A percentile compares a stretch with the other conserved stretches of the same genome.
Evolutionary conservation across 768 basidiomycete species (phyloP).

Genomic region (Collybiopsis luxurians): DNA sequence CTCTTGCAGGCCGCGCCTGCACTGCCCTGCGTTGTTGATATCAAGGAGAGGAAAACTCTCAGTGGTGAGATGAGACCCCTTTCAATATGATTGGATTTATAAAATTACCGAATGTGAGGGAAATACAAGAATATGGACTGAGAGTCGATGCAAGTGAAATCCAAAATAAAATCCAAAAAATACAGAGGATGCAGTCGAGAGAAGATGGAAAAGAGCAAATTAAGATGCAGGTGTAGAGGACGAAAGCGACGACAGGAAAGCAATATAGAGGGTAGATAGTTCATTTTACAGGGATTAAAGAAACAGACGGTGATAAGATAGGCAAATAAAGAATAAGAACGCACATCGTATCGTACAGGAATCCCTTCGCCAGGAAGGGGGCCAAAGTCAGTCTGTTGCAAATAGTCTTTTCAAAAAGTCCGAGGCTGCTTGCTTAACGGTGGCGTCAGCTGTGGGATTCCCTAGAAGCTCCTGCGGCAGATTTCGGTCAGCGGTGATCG

Average conservation of each 20-base stretch:
- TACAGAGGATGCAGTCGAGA: conserved; percentile 11
- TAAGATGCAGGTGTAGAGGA: conserved; percentile 22
- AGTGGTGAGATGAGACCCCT: too few relatives aligned
- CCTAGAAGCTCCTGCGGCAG: conserved; percentile 49
- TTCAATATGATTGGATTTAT: too few relatives aligned
- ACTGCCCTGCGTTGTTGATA: too few relatives aligned
- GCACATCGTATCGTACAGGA: too few relatives aligned
- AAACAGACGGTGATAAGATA: not conserved
- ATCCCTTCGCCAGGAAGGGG: too few relatives aligned
- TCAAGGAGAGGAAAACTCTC: too few relatives aligned
- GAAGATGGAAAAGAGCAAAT: conserved; percentile 60
- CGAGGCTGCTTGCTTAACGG: conserved; percentile 62
- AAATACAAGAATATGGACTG: conserved; percentile 52
- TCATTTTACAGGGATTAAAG: too few relatives aligned
- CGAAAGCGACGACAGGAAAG: not conserved
- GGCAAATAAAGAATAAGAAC: not conserved
- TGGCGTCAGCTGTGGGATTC: conserved; percentile 55
- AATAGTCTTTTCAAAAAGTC: conserved; percentile 74
- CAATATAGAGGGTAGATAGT: too few relatives aligned
- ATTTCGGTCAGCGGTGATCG: not conserved
- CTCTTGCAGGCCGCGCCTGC: too few relatives aligned
- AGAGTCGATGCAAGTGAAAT: conserved; percentile 60
- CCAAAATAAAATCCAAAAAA: conserved; percentile 83
- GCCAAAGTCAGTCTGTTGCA: conserved; percentile 35
- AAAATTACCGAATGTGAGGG: not conserved